phyloP scores from a whole-genome alignment of 1,284 basidiomycete species.

The Spongispora temasekensis region DNA sequence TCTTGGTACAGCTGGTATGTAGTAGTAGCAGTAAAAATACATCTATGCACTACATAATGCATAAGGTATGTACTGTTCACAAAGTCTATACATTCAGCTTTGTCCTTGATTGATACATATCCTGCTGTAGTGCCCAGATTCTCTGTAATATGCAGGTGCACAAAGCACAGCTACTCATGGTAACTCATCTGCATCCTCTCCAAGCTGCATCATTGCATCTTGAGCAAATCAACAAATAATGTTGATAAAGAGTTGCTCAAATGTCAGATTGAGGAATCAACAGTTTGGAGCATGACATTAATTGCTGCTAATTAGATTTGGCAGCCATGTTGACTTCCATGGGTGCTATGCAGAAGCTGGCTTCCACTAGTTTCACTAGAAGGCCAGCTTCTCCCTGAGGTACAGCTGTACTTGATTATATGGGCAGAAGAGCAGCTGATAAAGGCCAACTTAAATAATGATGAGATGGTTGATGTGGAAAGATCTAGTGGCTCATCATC shows the following conservation, averaged over 20 bases:
- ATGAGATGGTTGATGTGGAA: no score
- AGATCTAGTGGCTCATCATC: no score
- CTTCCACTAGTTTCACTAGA: no score
- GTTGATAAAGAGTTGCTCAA: not conserved
- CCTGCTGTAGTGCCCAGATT: not conserved
- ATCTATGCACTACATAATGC: not conserved
- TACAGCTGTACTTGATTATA: no score
- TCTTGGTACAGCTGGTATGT: not conserved
- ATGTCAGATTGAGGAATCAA: not conserved
- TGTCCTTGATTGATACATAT: not conserved
- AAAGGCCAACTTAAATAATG: no score
- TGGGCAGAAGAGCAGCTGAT: no score
- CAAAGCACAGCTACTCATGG: not conserved
- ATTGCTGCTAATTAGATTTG: no score
- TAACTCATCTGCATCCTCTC: not conserved
- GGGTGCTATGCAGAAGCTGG: no score
- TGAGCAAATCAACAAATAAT: not conserved
- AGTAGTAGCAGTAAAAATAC: not conserved
- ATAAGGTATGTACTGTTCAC: not conserved
- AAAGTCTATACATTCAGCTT: not conserved
- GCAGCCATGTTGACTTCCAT: no score
- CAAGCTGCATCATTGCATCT: not conserved
- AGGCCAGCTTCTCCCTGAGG: no score
- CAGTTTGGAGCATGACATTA: not conserved
- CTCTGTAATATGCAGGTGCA: not conserved